phyloP scores from a whole-genome alignment of 2,329 filamentous ascomycete species.

The Penicillium sp. region DNA sequence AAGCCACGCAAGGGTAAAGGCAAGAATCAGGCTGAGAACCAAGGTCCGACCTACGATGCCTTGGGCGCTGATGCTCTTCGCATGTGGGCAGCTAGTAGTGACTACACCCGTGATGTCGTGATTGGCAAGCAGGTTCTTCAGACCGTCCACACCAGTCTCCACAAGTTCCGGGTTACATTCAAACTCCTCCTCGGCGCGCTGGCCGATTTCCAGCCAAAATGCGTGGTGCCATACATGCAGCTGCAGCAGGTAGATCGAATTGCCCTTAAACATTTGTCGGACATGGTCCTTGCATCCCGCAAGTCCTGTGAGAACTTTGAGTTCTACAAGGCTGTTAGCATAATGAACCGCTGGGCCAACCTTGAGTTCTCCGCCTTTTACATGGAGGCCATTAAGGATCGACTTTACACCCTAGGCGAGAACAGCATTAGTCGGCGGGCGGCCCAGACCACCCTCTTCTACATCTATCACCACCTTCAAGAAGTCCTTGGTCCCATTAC shows the following conservation, averaged over 20 bases:
- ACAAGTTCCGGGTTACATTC: slow-evolving; percentile 86
- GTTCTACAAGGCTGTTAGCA: slow-evolving; percentile 74
- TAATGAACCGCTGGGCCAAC: slow-evolving; percentile 78
- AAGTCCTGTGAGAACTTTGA: slow-evolving; percentile 70
- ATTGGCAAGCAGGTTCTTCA: slow-evolving; percentile 77
- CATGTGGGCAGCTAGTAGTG: slow-evolving; percentile 86
- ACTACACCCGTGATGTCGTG: slow-evolving; percentile 85
- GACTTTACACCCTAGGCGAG: slow-evolving; percentile 79
- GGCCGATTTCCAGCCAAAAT: slow-evolving; percentile 53
- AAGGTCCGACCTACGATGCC: slow-evolving; percentile 58
- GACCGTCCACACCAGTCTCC: slow-evolving; percentile 71
- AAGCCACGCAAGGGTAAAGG: slow-evolving; percentile 63
- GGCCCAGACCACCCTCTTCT: slow-evolving; percentile 57
- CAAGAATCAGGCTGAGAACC: slow-evolving; percentile 39
- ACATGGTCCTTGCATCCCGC: slow-evolving; percentile 65
- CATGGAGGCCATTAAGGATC: slow-evolving; percentile 87
- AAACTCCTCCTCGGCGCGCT: slow-evolving; percentile 86
- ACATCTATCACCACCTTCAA: slow-evolving; percentile 70
- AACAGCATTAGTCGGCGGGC: slow-evolving; percentile 60
- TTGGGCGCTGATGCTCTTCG: slow-evolving; percentile 85
- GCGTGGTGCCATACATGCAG: slow-evolving; percentile 42
- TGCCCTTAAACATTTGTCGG: slow-evolving; percentile 71
- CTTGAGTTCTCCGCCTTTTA: slow-evolving; percentile 90
- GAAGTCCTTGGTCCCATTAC: slow-evolving; percentile 79
- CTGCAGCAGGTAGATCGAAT: slow-evolving; percentile 69